Conservation (phyloP, 345 rosid genomes). For the Balakata baccata region DNA sequence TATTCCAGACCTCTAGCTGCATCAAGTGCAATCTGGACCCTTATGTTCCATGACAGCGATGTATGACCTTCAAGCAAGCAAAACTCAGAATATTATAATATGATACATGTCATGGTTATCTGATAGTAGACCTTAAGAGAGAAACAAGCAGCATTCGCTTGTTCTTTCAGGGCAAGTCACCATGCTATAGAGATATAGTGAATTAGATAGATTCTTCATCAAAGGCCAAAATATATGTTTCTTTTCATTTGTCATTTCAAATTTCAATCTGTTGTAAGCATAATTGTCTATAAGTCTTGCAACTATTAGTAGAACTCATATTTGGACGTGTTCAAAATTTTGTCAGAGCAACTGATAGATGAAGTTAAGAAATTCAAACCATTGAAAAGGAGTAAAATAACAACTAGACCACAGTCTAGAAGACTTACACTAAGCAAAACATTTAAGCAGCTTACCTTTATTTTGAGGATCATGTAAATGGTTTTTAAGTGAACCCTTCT, state of each 20-base stretch:
- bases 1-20: constrained; percentile 94
- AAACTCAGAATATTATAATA: constrained; percentile 7
- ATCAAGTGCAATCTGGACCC: constrained; percentile 91
- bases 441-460: constrained; percentile 53
- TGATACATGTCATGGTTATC: neutral
- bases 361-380: too few relatives aligned
- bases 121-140: neutral
- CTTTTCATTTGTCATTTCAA: neutral
- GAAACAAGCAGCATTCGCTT: too few relatives aligned
- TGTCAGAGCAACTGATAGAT: neutral
- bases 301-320: neutral
- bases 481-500: constrained; percentile 77
- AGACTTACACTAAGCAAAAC: constrained; percentile 2
- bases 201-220: too few relatives aligned
- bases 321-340: neutral
- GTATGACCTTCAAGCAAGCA: constrained; percentile 60
- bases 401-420: neutral
- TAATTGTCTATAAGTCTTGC: neutral
- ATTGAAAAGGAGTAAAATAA: neutral
- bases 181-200: neutral
- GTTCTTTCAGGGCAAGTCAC: neutral
- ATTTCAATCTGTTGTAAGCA: neutral
- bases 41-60: constrained; percentile 82
- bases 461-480: constrained; percentile 88
- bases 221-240: neutral